These are phyloP conservation scores for Byssoonygena ceratinophila DNA, from an alignment of 2,329 filamentous ascomycete genomes.

Conservation along the genomic window DNA sequence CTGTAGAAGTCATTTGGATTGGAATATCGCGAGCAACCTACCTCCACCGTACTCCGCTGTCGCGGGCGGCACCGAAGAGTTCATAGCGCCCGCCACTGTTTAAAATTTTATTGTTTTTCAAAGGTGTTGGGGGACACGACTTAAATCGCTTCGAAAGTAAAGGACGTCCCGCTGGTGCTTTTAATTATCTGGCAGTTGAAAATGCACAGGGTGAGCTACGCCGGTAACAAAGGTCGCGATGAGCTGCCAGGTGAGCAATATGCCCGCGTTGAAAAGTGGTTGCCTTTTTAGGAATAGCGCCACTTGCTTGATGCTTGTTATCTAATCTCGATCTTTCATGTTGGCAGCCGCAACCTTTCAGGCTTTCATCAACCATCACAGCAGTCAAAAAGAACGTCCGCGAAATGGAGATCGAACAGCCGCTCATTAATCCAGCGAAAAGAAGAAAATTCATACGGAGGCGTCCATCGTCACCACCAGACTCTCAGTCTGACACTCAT, in stretches of 20 bases:
- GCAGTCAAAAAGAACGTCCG: neutral
- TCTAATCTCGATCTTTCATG: slow-evolving; percentile 2
- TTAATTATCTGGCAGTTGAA: neutral
- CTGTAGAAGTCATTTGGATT: neutral
- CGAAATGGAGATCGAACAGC: slow-evolving; percentile 20
- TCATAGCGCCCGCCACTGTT: slow-evolving; percentile 23
- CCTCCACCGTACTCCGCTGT: slow-evolving; percentile 42
- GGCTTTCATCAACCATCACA: neutral
- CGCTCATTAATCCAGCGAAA: slow-evolving; percentile 42
- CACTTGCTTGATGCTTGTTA: neutral
- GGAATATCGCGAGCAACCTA: slow-evolving; percentile 19
- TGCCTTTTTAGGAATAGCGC: slow-evolving; percentile 10
- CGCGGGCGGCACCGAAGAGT: slow-evolving; percentile 37
- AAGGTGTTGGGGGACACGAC: no score
- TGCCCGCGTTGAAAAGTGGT: neutral
- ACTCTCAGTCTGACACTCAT: neutral
- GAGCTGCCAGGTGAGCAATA: neutral
- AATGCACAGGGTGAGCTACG: neutral
- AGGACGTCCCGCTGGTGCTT: neutral
- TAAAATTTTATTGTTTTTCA: neutral
- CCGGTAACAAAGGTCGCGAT: neutral
- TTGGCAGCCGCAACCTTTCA: neutral
- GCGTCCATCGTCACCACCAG: slow-evolving; percentile 21
- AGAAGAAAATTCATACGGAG: slow-evolving; percentile 43
- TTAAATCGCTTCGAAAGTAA: neutral